Base-by-base conservation (phyloP, 139 green algal genomes). In the Bryopsis sp. region DNA sequence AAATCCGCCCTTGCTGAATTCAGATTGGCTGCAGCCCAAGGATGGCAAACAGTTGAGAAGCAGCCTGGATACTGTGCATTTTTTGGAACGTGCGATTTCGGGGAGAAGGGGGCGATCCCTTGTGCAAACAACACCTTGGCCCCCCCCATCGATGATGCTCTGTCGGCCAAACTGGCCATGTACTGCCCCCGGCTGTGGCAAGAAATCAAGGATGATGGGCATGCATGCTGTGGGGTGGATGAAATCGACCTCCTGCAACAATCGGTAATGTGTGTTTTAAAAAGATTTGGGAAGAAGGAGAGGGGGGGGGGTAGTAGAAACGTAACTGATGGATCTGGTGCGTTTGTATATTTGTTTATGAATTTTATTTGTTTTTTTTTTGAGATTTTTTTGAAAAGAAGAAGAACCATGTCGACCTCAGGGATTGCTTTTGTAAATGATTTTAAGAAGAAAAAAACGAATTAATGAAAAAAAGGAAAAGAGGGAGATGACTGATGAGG, bases 151-250 rank as follows among this genome's bases (percentile, higher is more conserved):
- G 22, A 28, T 15, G 54, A 28, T 36, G 11, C 54, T 36, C 54
- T 63, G 54, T 8, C 54, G 24, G 26, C 22, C 11, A 63, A 63
- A 32, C n/a, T 63, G 11, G 54, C 22, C 8, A 8, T 32, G 54
- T 63, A 63, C 54, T 63, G 54, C 22, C 54, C 54, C 22, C 11
- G n/a, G 7, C 26, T 63, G 54, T 63, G 54, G 54, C 7, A 63
- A 8, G 24, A 63, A 19, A 28, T 36, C 11, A 19, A 8, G 26
- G 54, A 32, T 19, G 54, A 28, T 28, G 22, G 54, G 22, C 22
- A 36, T 15, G 54, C 54, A 8, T 63, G 54, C 54, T 63, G 54
- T 19, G 22, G 8, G 8, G 54, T 32, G n/a, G 24, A 63, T 8
- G 24, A 31, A 19, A 8, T 63, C 11, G 54, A 63, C 54, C 7